Evolutionary conservation across 23 red algal genomes (phyloP), one percentile per base, ranked within the genome.

Genomic region (Gracilaria vermiculophylla): DNA sequence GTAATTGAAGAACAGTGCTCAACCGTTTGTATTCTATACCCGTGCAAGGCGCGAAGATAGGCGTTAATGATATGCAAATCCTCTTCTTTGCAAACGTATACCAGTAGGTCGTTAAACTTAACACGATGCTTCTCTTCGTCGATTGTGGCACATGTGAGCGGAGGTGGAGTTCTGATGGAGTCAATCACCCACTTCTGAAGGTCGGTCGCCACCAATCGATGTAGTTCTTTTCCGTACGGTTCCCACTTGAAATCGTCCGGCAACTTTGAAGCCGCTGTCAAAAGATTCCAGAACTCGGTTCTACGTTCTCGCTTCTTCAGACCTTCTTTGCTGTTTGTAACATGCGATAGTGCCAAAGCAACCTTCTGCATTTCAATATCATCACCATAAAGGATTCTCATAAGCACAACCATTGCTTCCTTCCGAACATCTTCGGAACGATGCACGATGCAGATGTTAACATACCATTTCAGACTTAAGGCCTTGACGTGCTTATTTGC

Each of bases 41-140:
- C 67, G 28, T 73, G 42, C 40, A 47, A 73, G 10, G 67, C 67
- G 23, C 67, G 67, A 47, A 73, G 67, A 73, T 48, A 47, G 6
- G 67, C 67, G 17, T 73, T 73, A 28, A 47, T 1, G 3, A 45
- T 40, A 42, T 23, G 36, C 20, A 0, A 19, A 10, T 47, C 47
- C 7, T 48, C 67, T 34, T 35, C 58, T 64, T 35, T 25, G 2
- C 5, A 1, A 6, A 28, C 27, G 29, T 35, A 34, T 31, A 64
- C 5, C 29, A 64, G 17, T 6, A 64, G 58, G 20, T 24, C 8
- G 58, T 64, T 9, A 40, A 73, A 45, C 28, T 47, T 29, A 0
- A 73, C 0, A 48, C 21, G 20, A 17, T 5, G 24, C 23, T 47
- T 24, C 1, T 47, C 23, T 47, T 24, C 1, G 40, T 27, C 47